Evolutionary conservation across 179 eudicot genomes (phyloP), one percentile per base, ranked within the genome.

Genomic region (Spinacia oleracea): DNA sequence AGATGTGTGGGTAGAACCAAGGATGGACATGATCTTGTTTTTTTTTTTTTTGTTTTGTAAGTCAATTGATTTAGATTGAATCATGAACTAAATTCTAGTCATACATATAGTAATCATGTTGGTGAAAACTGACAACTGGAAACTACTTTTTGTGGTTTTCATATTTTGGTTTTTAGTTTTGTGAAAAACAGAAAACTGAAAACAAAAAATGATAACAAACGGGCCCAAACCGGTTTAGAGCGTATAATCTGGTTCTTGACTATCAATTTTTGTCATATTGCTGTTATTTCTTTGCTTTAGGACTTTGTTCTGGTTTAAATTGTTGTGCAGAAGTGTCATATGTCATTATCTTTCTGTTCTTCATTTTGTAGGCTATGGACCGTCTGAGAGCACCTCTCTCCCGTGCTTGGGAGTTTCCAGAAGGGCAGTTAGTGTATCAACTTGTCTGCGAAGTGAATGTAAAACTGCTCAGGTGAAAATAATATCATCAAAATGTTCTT

Each of bases 361-460:
- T 25, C 32, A 62, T 58, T 73, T 77, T 84, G 68, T 89, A 90
- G 97, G 93, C 48, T 86, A 83, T 86, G 91, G 92, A 70, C 80
- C 85, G 62, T 79, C 90, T 71, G 92, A 95, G 73, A 84, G 88
- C 38, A 84, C 86, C 78, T 88, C 77, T 74, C 85, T 88, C 63
- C 90, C 91, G 6, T 85, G 89, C 84, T 84, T 80, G 40, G 90
- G 92, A 74, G 77, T 90, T 75, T 84, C 90, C 51, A 84, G 90
- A 82, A 83, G 88, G 78, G 86, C 86, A 74, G 77, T 83, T 71
- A 76, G 76, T 67, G 21, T 83, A 53, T 78, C 89, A 20, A 81
- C 87, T n/a, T 76, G 83, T 78, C 67, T 86, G 64, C 83, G 74
- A 59, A 79, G 77, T 55, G 83, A 85, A 71, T 55, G 60, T 64